Conservation (phyloP, 2,329 filamentous ascomycete species). For the Gnomoniopsis smithogilvyi region DNA sequence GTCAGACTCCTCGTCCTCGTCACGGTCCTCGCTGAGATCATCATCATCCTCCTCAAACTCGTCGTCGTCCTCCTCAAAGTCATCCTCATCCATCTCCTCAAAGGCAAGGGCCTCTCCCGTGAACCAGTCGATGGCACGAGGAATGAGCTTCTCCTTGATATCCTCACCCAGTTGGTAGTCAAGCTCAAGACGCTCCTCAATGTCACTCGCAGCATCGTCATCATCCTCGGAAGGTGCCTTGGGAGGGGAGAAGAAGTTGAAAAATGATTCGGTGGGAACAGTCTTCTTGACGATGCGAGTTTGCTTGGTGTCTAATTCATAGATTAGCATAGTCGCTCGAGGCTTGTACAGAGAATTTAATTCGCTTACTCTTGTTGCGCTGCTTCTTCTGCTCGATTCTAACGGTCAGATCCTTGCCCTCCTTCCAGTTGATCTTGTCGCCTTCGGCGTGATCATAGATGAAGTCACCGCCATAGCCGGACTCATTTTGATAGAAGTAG, state of each 20-base stretch:
- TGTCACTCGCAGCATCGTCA: constrained; percentile 77
- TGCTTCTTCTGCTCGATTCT: constrained; percentile 99
- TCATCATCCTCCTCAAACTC: constrained; percentile 94
- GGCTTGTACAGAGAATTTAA: not conserved
- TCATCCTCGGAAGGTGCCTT: constrained; percentile 76
- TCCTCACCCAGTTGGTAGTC: constrained; percentile 99
- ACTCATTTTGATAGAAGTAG: constrained; percentile 99
- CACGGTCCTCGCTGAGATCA: constrained; percentile 78
- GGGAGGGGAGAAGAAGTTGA: constrained; percentile 98
- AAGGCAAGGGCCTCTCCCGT: constrained; percentile 96
- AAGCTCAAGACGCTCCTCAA: constrained; percentile 95
- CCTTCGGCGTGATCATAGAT: constrained; percentile 99
- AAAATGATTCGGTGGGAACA: constrained; percentile 96
- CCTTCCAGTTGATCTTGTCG: constrained; percentile 96
- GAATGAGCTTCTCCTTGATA: constrained; percentile 99
- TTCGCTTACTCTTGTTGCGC: constrained; percentile 87
- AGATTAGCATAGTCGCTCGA: not conserved
- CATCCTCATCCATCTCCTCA: constrained; percentile 84
- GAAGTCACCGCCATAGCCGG: constrained; percentile 96
- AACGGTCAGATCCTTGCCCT: constrained; percentile 88
- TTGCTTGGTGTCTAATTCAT: constrained; percentile 84
- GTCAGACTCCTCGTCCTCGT: constrained; percentile 72
- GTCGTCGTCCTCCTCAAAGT: constrained; percentile 77
- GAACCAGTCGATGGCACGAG: constrained; percentile 98
- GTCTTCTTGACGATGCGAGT: constrained; percentile 99